These are phyloP conservation scores for Talaromyces albobiverticillius DNA, from an alignment of 2,329 filamentous ascomycete genomes.

Conservation along the genomic window DNA sequence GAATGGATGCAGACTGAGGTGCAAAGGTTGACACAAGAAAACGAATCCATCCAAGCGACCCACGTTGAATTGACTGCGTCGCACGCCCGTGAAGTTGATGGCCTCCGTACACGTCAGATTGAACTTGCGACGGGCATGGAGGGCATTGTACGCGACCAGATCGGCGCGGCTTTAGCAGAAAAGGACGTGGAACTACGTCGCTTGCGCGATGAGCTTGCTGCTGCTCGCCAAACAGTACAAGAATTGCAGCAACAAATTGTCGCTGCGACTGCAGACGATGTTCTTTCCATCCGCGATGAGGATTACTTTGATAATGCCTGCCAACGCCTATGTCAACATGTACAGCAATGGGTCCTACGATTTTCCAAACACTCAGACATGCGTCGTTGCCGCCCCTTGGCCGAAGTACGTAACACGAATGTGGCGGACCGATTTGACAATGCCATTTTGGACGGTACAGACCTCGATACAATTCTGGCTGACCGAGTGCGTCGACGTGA, in stretches of 20 bases:
- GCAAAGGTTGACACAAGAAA: constrained; percentile 74
- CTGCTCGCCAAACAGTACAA: constrained; percentile 62
- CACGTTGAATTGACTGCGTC: constrained; percentile 74
- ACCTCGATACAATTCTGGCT: constrained; percentile 81
- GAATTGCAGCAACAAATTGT: constrained; percentile 60
- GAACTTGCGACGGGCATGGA: constrained; percentile 63
- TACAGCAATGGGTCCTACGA: constrained; percentile 95
- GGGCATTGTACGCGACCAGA: constrained; percentile 59
- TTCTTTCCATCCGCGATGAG: constrained; percentile 78
- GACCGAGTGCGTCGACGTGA: constrained; percentile 87
- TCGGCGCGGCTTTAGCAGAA: constrained; percentile 65
- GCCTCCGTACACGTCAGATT: constrained; percentile 62
- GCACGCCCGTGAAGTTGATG: constrained; percentile 68
- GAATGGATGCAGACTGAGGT: constrained; percentile 81
- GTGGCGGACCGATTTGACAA: constrained; percentile 93
- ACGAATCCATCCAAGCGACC: constrained; percentile 72
- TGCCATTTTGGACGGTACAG: constrained; percentile 86
- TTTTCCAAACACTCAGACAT: constrained; percentile 98
- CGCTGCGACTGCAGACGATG: constrained; percentile 62
- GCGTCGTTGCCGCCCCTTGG: constrained; percentile 77
- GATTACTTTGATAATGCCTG: constrained; percentile 95
- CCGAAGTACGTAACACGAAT: constrained; percentile 85
- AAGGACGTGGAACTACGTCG: constrained; percentile 81
- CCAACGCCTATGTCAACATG: constrained; percentile 90
- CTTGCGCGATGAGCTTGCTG: constrained; percentile 73